Base-by-base conservation (phyloP, 768 basidiomycete species). In the Paxillus ammoniavirescens region DNA sequence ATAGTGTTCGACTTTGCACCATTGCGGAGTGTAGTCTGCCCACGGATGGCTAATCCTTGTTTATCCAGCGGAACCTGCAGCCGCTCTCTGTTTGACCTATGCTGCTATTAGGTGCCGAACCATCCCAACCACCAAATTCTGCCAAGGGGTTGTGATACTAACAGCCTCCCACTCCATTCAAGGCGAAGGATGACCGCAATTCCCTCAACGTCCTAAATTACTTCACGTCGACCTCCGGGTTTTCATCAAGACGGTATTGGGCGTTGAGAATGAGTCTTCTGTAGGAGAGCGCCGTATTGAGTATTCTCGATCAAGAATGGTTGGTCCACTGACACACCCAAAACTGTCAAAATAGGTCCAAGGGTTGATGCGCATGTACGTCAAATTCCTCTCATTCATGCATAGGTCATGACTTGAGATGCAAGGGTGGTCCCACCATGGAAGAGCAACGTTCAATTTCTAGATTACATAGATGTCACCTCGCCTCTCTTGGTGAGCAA, bases 1-100 rank as follows among this genome's bases (percentile, higher is more conserved):
- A 21, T 21, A 3, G 21, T 21, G 21, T 21, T 21, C 21, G 21
- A 21, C 21, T 21, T 21, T 21, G n/a, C n/a, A n/a, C n/a, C 61
- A 12, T 58, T 40, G 18, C 44, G 52, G 28, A 60, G 63, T 17
- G 61, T 65, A 59, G 58, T 67, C 15, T 65, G 54, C 26, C 64
- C 64, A 10, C 57, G 64, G 59, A 30, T 51, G 8, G 59, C 55
- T 10, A 52, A 65, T 4, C 26, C 6, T 26, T 50, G 51, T 14
- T 41, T 65, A 18, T 26, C 26, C 26, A 26, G 26, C 26, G 26
- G 6, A 26, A 26, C 21, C 21, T 21, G 21, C 21, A 26, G 26
- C 26, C 26, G 26, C 26, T 26, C 26, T 6, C 3, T 6, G 26
- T 26, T 26, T 26, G 26, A 26, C 26, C 26, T 6, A 26, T 26